A percentile compares a stretch with the other conserved stretches of the same genome.
These are phyloP conservation scores for Viridothelium virens DNA, from an alignment of 495 filamentous ascomycete genomes.

Conservation along the genomic window DNA sequence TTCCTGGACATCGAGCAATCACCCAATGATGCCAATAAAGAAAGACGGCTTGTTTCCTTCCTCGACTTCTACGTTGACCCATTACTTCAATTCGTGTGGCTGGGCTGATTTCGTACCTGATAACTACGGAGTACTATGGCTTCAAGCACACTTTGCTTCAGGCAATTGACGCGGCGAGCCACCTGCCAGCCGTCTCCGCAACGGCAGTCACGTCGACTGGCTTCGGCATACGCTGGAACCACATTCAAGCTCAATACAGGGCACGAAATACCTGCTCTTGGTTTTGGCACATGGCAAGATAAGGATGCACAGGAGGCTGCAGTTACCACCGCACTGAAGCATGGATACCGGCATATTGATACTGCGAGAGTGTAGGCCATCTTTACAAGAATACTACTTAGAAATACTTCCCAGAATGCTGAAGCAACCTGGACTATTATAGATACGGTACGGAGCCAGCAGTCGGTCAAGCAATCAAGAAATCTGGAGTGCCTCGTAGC, in stretches of 20 bases:
- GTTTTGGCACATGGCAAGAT: slow-evolving; percentile 49
- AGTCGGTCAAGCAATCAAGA: slow-evolving; percentile 27
- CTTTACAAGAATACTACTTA: not conserved
- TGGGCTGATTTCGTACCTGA: no score
- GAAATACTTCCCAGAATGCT: not conserved
- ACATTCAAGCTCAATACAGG: slow-evolving; percentile 33
- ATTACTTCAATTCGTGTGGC: no score
- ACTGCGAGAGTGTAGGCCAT: slow-evolving; percentile 36
- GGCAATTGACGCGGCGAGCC: not conserved
- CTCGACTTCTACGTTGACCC: no score
- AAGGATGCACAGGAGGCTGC: slow-evolving; percentile 30
- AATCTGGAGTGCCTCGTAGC: slow-evolving; percentile 23
- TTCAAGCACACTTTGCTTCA: not conserved
- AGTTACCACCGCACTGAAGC: slow-evolving; percentile 25
- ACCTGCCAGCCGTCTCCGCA: not conserved
- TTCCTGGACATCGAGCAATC: no score
- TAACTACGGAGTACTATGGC: not conserved
- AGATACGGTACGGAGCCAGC: slow-evolving; percentile 31
- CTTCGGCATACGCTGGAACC: not conserved
- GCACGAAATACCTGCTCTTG: slow-evolving; percentile 40
- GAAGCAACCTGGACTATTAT: not conserved
- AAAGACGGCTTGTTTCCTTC: no score
- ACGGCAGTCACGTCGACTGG: not conserved
- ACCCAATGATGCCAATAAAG: no score
- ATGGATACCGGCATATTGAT: slow-evolving; percentile 30